These are phyloP conservation scores for Lodderomyces jiufengensis DNA, from an alignment of 1,139 yeast genomes.

Conservation along the genomic window DNA sequence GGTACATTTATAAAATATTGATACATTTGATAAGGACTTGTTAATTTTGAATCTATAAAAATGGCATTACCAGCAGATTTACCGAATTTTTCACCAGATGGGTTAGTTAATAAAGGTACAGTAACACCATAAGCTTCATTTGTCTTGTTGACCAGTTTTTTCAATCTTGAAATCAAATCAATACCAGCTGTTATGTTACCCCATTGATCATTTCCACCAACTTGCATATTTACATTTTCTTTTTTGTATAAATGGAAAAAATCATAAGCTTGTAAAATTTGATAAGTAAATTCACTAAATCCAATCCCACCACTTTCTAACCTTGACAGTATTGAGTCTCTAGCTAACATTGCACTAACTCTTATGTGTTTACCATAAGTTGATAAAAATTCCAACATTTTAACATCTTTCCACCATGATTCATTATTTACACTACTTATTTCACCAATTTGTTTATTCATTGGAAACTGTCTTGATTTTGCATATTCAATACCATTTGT, in stretches of 20 bases:
- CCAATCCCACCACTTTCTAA: conserved; percentile 78
- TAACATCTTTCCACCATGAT: conserved; percentile 81
- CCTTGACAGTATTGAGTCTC: conserved; percentile 83
- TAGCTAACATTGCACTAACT: conserved; percentile 79
- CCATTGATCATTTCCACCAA: conserved; percentile 99
- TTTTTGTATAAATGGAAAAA: conserved; percentile 74
- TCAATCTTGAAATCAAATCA: conserved; percentile 72
- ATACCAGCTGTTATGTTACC: conserved; percentile 97
- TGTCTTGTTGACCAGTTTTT: conserved; percentile 17
- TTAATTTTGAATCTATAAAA: conserved; percentile 69
- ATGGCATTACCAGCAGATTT: conserved; percentile 97
- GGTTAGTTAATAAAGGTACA: conserved; percentile 84
- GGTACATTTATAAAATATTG: conserved; percentile 81
- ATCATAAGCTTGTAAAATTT: conserved; percentile 88
- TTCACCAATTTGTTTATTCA: conserved; percentile 13
- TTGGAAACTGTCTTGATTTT: conserved; percentile 47
- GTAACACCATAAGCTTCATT: conserved; percentile 67
- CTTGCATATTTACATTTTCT: conserved; percentile 64
- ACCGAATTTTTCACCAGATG: conserved; percentile 92
- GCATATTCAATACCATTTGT: conserved; percentile 63
- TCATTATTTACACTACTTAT: conserved; percentile 51
- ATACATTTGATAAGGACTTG: conserved; percentile 78
- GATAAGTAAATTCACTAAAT: conserved; percentile 91
- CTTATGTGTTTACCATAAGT: conserved; percentile 77
- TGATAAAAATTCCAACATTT: conserved; percentile 73